phyloP scores from a whole-genome alignment of 306 rosid species.

The Lathyrus tuberosus region DNA sequence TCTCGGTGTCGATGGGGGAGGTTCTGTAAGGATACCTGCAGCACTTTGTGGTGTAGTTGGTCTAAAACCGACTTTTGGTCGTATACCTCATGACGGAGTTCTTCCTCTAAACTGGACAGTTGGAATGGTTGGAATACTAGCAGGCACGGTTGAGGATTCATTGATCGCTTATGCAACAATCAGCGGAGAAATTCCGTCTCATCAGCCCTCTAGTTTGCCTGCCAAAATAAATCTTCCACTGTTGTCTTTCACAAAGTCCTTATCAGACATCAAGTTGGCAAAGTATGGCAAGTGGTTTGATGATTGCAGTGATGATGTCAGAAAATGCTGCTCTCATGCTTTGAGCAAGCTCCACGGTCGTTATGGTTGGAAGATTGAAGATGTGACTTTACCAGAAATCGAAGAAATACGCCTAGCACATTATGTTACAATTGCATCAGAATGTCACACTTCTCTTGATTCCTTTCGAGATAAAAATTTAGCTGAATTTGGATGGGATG shows the following conservation, averaged over 20 bases:
- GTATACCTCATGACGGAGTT: constrained; percentile 84
- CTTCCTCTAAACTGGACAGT: constrained; percentile 93
- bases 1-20: constrained; percentile 98
- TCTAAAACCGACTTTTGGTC: constrained; percentile 84
- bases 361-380: constrained; percentile 78
- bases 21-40: constrained; percentile 94
- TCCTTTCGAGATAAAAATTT: constrained; percentile 51
- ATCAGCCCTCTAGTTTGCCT: constrained; percentile 36
- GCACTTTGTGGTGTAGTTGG: constrained; percentile 92
- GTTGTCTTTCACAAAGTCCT: constrained; percentile 56
- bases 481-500: constrained; percentile 84
- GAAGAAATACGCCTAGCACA: constrained; percentile 92
- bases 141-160: constrained; percentile 82
- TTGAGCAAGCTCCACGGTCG: constrained; percentile 60
- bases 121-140: constrained; percentile 87
- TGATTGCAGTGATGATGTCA: constrained; percentile 83
- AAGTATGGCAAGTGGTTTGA: constrained; percentile 91
- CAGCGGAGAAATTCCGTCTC: constrained; percentile 53
- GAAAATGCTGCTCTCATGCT: constrained; percentile 67
- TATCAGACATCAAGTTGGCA: constrained; percentile 73
- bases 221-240: constrained; percentile 67
- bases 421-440: constrained; percentile 80
- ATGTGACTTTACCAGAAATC: constrained; percentile 88
- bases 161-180: constrained; percentile 79
- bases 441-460: constrained; percentile 66